These are phyloP conservation scores for Colletotrichum gloeosporioides DNA, from an alignment of 2,329 filamentous ascomycete species.

Conservation along the genomic window DNA sequence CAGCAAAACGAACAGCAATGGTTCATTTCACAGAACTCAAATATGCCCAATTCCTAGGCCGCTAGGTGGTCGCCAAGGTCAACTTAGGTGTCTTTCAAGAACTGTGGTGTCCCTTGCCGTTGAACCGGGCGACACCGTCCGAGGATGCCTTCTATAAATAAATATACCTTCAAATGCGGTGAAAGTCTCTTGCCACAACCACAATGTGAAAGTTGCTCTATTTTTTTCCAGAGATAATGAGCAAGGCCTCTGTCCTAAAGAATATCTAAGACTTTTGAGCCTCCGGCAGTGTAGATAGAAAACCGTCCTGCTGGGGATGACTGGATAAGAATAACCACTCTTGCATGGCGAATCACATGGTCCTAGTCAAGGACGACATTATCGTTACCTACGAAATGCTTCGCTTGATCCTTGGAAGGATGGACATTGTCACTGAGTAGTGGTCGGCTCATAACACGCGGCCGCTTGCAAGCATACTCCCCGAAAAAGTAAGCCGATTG, in stretches of 20 bases:
- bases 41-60: no score
- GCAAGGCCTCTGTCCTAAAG: not conserved
- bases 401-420: not conserved
- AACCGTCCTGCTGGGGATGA: not conserved
- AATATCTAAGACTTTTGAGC: not conserved
- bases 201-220: no score
- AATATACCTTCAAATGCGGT: not conserved
- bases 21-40: accelerated
- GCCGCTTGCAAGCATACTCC: not conserved
- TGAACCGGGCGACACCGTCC: accelerated
- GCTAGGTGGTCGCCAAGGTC: no score
- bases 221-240: not conserved
- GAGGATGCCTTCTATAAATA: accelerated
- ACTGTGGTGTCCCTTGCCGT: not conserved
- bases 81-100: no score
- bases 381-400: accelerated
- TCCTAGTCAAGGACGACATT: not conserved
- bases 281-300: not conserved
- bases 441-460: not conserved
- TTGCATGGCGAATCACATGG: not conserved
- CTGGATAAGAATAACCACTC: not conserved
- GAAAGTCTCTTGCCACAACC: not conserved
- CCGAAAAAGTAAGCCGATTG: no score
- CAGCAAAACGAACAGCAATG: accelerated
- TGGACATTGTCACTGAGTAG: not conserved